A percentile compares a stretch with the other conserved stretches of the same genome.
phyloP scores from a whole-genome alignment of 108 stramenopile genomes.

The Cylindrotheca fusiformis region DNA sequence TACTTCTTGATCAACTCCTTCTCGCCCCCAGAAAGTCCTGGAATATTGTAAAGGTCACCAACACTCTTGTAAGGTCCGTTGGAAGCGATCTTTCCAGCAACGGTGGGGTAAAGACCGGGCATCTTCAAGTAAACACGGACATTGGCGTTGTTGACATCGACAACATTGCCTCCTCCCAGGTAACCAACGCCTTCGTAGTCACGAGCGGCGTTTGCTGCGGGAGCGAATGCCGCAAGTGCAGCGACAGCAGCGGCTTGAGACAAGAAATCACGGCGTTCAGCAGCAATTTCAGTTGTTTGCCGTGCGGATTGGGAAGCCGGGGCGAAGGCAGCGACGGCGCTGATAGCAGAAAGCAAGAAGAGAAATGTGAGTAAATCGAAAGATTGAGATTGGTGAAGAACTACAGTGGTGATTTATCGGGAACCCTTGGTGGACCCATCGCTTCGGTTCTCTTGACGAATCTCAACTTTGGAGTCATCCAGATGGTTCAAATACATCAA shows the following conservation, averaged over 20 bases:
- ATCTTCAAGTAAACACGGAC: conserved; percentile 96
- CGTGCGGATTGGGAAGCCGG: conserved; percentile 45
- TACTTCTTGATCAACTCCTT: conserved; percentile 97
- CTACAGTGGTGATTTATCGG: neutral
- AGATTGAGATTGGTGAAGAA: neutral
- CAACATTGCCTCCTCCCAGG: conserved; percentile 74
- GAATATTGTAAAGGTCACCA: conserved; percentile 92
- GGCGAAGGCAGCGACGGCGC: conserved; percentile 78
- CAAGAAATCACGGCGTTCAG: conserved; percentile 83
- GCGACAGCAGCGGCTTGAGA: conserved; percentile 70
- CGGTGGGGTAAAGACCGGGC: conserved; percentile 94
- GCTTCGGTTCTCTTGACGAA: too few relatives aligned
- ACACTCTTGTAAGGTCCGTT: conserved; percentile 96
- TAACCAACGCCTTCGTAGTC: conserved; percentile 79
- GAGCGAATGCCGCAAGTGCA: conserved; percentile 53
- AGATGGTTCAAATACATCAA: too few relatives aligned
- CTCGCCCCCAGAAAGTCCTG: conserved; percentile 81
- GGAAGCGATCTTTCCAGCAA: conserved; percentile 94
- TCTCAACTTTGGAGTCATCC: too few relatives aligned
- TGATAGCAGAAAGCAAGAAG: conserved; percentile 24
- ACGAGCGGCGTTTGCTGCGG: conserved; percentile 76
- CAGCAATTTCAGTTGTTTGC: conserved; percentile 60
- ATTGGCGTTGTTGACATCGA: conserved; percentile 98
- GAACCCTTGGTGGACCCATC: neutral
- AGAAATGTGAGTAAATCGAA: neutral